These are phyloP conservation scores for Dothistroma pini DNA, from an alignment of 2,329 filamentous ascomycete genomes.

Conservation along the genomic window DNA sequence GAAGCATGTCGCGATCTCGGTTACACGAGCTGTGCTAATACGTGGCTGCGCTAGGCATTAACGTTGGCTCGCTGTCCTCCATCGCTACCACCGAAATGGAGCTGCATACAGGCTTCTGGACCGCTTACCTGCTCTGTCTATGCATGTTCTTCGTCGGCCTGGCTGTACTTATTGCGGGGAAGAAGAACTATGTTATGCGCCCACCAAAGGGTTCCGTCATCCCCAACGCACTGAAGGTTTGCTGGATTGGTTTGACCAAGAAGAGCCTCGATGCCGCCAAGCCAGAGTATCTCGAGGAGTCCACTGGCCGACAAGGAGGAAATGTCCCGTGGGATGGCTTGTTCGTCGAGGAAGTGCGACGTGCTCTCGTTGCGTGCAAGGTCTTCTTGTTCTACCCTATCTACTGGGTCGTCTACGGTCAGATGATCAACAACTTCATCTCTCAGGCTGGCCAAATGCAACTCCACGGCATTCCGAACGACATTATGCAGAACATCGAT, in stretches of 20 bases:
- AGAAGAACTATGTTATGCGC: constrained; percentile 52
- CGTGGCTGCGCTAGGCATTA: constrained; percentile 49
- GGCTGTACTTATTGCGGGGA: constrained; percentile 45
- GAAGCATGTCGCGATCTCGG: background rate
- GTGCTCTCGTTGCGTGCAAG: constrained; percentile 61
- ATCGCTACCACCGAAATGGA: constrained; percentile 56
- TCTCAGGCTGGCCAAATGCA: constrained; percentile 43
- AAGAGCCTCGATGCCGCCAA: constrained; percentile 55
- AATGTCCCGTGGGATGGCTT: constrained; percentile 79
- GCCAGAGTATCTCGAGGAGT: constrained; percentile 59
- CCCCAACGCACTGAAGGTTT: constrained; percentile 55
- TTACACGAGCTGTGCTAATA: background rate
- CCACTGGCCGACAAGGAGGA: constrained; percentile 48
- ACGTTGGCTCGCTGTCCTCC: constrained; percentile 61
- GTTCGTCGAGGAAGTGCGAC: constrained; percentile 72
- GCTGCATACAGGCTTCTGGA: constrained; percentile 60
- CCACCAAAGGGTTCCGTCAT: constrained; percentile 70
- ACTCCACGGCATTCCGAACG: constrained; percentile 45
- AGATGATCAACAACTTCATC: constrained; percentile 48
- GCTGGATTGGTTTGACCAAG: constrained; percentile 51
- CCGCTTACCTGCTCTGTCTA: constrained; percentile 58
- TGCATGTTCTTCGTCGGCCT: constrained; percentile 61
- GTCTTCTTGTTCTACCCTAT: constrained; percentile 56
- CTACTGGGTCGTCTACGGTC: constrained; percentile 57
- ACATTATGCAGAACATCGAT: constrained; percentile 39